Percentiles rank a stretch among this genome's conserved stretches.
Evolutionary conservation across 2,329 filamentous ascomycete genomes (phyloP).

Genomic region (Monilinia aucupariae): DNA sequence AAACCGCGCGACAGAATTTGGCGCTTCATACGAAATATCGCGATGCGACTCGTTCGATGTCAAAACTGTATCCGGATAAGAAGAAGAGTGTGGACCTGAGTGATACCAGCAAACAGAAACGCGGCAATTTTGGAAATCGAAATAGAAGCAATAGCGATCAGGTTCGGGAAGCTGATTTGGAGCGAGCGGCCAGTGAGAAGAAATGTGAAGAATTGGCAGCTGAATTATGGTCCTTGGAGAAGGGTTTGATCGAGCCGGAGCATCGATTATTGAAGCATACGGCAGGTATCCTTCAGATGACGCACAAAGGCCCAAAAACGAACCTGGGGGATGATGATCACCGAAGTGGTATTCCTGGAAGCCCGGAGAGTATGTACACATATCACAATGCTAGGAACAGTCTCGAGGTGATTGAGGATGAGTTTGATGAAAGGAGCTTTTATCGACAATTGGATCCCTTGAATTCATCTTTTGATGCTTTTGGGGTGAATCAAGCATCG

Average conservation of each 20-base stretch:
- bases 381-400: slow-evolving; percentile 58
- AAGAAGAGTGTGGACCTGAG: slow-evolving; percentile 44
- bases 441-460: slow-evolving; percentile 65
- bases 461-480: slow-evolving; percentile 41
- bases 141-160: slow-evolving; percentile 40
- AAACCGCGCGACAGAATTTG: slow-evolving; percentile 75
- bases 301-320: slow-evolving; percentile 66
- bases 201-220: slow-evolving; percentile 81
- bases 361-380: slow-evolving; percentile 70
- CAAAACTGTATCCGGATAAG: slow-evolving; percentile 65
- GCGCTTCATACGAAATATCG: slow-evolving; percentile 89
- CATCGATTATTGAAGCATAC: slow-evolving; percentile 80
- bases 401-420: slow-evolving; percentile 50
- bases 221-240: slow-evolving; percentile 76
- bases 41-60: slow-evolving; percentile 84
- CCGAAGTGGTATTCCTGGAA: slow-evolving; percentile 56
- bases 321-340: slow-evolving; percentile 40
- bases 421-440: slow-evolving; percentile 72
- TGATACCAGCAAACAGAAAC: slow-evolving; percentile 44
- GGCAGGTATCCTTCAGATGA: slow-evolving; percentile 84
- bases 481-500: slow-evolving; percentile 22
- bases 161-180: slow-evolving; percentile 59
- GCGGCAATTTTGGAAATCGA: slow-evolving; percentile 43
- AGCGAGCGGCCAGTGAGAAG: slow-evolving; percentile 66
- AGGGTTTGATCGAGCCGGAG: slow-evolving; percentile 68